Evolutionary conservation across 352 stramenopile genomes (phyloP).

Genomic region (Globisporangium megalacanthum): DNA sequence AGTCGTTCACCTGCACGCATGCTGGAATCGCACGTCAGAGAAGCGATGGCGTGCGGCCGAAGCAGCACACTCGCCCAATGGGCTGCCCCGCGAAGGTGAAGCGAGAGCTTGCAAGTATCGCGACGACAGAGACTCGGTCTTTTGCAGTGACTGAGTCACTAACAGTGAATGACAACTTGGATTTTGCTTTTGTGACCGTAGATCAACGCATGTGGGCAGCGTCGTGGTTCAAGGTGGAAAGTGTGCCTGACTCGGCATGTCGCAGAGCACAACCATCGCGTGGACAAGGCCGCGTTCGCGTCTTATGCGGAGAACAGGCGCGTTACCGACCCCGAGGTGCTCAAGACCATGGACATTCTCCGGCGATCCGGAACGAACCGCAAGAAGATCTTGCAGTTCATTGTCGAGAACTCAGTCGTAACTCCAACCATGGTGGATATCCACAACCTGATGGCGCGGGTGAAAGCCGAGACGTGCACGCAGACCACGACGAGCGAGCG

Average conservation of each 20-base stretch:
- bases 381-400: conserved; percentile 5
- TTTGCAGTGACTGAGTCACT: no score
- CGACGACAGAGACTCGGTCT: no score
- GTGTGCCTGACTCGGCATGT: neutral
- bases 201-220: neutral
- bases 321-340: neutral
- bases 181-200: neutral
- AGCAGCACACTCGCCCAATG: no score
- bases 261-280: neutral
- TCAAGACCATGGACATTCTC: neutral
- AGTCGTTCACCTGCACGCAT: no score
- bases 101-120: no score
- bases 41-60: no score
- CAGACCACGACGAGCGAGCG: neutral
- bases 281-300: neutral
- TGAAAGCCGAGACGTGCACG: neutral
- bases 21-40: no score
- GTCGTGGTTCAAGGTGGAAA: neutral
- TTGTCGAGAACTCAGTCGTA: neutral
- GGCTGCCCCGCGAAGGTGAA: no score
- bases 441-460: conserved; percentile 5
- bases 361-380: neutral
- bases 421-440: conserved; percentile 9
- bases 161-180: no score
- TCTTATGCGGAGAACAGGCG: neutral